Base-by-base conservation (phyloP, 2,329 filamentous ascomycete genomes). In the Chaetothyriales sp. region DNA sequence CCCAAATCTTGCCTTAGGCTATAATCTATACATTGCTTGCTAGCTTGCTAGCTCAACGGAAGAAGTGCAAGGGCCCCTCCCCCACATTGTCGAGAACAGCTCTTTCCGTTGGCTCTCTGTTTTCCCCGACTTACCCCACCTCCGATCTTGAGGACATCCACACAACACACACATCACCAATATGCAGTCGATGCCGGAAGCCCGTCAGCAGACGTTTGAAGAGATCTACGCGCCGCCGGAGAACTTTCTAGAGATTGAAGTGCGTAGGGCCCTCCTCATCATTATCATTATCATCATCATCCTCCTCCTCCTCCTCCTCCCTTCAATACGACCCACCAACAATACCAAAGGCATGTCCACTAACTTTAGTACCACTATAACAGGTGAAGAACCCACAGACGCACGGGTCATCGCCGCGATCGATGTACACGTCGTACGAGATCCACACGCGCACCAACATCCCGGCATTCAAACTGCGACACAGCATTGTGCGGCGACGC, bases 391-490 rank as follows among this genome's bases (percentile, higher is more conserved):
- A 92, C 67, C 92, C 92, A 32, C 83, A 88, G 70, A 95, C 89
- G 25, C 87, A 94, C 69, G 92, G 93, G 66, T 88, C 92, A 64
- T 90, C 89, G 57, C 58, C 58, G 19, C 86, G 92, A 60, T 80
- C 81, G 72, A 95, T 95, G 88, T 96, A 96, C 75, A 98, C 92
- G 50, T 92, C 93, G 70, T 98, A 96, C 75, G 89, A 96, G 70
- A 95, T 98, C 65, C 78, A 94, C 62, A 95, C 92, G 74, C 83
- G 86, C 62, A 98, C 92, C 70, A 98, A 98, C 73, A 98, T 98
- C 65, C 92, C 92, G 52, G 89, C 92, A 61, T 98, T 98, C 78
- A 96, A 96, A 74, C 81, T 95, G 61, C 87, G 89, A 59, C 79
- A 85, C 66, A 88, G 82, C 57, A 80, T 81, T 60, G 92, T 98